Conservation (phyloP, 106 monocot genomes). For the Cymbidium sinense region DNA sequence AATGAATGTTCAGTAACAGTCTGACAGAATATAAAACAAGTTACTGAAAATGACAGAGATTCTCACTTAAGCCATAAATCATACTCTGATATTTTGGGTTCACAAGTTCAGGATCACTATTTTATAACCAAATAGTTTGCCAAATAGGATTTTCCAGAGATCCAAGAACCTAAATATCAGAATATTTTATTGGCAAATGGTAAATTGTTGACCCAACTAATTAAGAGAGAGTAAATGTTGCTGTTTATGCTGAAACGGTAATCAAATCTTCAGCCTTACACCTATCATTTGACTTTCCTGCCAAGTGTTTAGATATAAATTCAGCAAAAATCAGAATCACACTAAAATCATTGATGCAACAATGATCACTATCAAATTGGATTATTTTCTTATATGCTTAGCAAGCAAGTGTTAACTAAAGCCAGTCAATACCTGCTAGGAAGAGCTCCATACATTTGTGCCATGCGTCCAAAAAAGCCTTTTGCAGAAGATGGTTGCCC, state of each 20-base stretch:
- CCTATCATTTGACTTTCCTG: background rate
- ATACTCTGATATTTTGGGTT: no score
- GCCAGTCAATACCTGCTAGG: conserved; percentile 52
- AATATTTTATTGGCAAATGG: background rate
- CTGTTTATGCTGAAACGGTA: background rate
- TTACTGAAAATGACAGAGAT: no score
- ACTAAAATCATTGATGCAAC: background rate
- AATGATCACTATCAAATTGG: background rate
- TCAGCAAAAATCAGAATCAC: background rate
- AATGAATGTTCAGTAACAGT: background rate
- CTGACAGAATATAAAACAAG: background rate
- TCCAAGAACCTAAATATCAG: background rate
- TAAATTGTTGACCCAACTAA: background rate
- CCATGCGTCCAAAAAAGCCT: conserved; percentile 31
- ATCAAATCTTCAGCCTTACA: background rate
- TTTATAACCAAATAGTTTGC: background rate
- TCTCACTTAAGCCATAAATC: no score
- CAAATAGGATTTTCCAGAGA: background rate
- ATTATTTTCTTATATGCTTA: background rate
- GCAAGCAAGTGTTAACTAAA: background rate
- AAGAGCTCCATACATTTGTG: conserved; percentile 49
- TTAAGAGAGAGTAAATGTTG: background rate
- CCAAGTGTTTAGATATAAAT: background rate
- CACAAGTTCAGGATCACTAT: background rate
- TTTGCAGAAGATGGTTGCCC: conserved; percentile 38